Evolutionary conservation across 768 basidiomycete genomes (phyloP), one percentile per base, ranked within the genome.

Genomic region (Russula sp.): DNA sequence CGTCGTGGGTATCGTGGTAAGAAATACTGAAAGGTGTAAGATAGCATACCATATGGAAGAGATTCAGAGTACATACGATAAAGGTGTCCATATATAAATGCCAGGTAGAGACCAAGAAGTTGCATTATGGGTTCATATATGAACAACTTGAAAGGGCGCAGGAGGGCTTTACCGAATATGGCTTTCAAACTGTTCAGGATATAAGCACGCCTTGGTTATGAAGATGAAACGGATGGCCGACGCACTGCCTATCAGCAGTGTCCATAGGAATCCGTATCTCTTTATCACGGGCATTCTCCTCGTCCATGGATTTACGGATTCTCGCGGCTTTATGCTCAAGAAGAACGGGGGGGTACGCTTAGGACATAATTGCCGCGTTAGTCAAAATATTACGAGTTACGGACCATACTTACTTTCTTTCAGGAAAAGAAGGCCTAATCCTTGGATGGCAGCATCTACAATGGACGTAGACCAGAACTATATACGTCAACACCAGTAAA

Each of bases 401-500:
- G 20, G 29, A 9, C 45, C 9, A 14, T 20, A 71, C 79, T 59
- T 60, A 87, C 87, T 86, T 77, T 89, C 87, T 73, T 76, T 77
- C 5, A 90, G 75, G 60, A 73, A 80, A 36, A 86, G 72, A 0
- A 87, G 8, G 1, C 87, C 86, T 1, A 79, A 63, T 0, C 79
- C 50, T 67, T 88, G 86, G 25, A 90, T 70, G 14, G 67, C 61
- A 0, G 74, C 83, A 61, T 82, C 83, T 0, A 79, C 75, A 41
- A 87, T 84, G 36, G 75, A 82, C 5, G 86, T 85, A 0, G 86
- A 81, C 83, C 86, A 88, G 70, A 89, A 90, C 79, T 84, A 66
- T 43, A 59, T 60, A 49, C 18, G 47, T 56, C 50, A 29, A 1
- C 10, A 22, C 38, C 39, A 56, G 34, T 5, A 25, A 25, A 38